Evolutionary conservation across 495 filamentous ascomycete genomes (phyloP).

Genomic region (Penicillium cinerascens): DNA sequence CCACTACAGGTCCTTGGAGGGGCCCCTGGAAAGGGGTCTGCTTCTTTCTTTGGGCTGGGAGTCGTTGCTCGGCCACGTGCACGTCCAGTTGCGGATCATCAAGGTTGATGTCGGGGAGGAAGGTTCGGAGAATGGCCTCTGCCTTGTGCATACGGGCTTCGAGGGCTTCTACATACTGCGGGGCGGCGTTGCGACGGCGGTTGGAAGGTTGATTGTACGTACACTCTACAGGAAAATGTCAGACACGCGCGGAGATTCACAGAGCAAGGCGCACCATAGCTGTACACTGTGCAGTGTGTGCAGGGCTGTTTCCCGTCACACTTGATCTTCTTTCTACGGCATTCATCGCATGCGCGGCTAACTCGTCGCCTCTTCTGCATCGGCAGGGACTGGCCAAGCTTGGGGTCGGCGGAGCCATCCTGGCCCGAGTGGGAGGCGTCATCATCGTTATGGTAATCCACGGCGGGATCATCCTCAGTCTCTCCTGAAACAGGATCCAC

Average conservation of each 20-base stretch:
- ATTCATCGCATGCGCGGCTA: slow-evolving; percentile 93
- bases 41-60: slow-evolving; percentile 29
- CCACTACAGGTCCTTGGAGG: too few species aligned
- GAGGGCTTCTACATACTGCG: slow-evolving; percentile 90
- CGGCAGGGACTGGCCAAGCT: slow-evolving; percentile 43
- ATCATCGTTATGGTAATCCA: slow-evolving; percentile 25
- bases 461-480: slow-evolving; percentile 38
- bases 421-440: slow-evolving; percentile 25
- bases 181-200: slow-evolving; percentile 86
- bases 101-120: slow-evolving; percentile 83
- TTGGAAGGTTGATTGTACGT: slow-evolving; percentile 98
- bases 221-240: slow-evolving; percentile 63
- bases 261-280: slow-evolving; percentile 70
- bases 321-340: slow-evolving; percentile 96
- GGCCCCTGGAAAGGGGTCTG: too few species aligned
- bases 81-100: slow-evolving; percentile 78
- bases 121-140: slow-evolving; percentile 70
- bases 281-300: slow-evolving; percentile 96
- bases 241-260: slow-evolving; percentile 22
- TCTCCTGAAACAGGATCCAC: slow-evolving; percentile 24
- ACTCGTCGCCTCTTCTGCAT: slow-evolving; percentile 87
- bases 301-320: slow-evolving; percentile 98
- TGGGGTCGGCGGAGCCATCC: slow-evolving; percentile 26
- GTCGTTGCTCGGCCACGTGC: slow-evolving; percentile 52
- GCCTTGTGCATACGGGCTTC: slow-evolving; percentile 82